phyloP scores from a whole-genome alignment of 1,284 basidiomycete species.

The Irpex sp. region DNA sequence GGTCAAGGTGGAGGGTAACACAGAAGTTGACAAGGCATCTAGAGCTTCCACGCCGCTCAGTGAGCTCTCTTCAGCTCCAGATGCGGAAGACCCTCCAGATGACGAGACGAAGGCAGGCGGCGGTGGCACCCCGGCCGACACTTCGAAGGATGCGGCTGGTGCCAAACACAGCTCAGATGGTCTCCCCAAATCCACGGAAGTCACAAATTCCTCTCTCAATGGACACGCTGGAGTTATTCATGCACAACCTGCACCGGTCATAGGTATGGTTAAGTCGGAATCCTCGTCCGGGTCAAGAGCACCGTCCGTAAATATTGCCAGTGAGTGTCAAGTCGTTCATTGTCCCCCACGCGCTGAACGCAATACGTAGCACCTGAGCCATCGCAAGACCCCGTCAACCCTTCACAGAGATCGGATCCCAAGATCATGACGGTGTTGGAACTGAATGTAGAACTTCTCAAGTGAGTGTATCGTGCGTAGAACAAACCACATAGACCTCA shows the following conservation, averaged over 20 bases:
- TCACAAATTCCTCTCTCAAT: neutral
- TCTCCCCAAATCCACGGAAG: neutral
- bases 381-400: conserved; percentile 5
- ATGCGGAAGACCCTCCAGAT: conserved; percentile 27
- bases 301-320: conserved; percentile 5
- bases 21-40: conserved; percentile 34
- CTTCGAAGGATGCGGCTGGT: neutral
- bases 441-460: conserved; percentile 62
- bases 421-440: conserved; percentile 60
- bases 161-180: neutral
- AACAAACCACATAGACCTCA: neutral
- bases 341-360: neutral
- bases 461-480: conserved; percentile 35
- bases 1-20: conserved; percentile 17
- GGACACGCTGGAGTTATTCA: neutral
- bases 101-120: conserved; percentile 13
- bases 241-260: neutral
- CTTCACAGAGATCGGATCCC: conserved; percentile 30
- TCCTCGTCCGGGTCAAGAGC: neutral
- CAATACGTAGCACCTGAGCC: conserved; percentile 14
- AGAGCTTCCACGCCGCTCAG: conserved; percentile 63
- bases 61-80: conserved; percentile 62
- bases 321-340: conserved; percentile 5
- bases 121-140: neutral
- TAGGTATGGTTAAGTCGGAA: neutral